Evolutionary conservation across 352 stramenopile species (phyloP).

Genomic region (Phytopythium boreale): DNA sequence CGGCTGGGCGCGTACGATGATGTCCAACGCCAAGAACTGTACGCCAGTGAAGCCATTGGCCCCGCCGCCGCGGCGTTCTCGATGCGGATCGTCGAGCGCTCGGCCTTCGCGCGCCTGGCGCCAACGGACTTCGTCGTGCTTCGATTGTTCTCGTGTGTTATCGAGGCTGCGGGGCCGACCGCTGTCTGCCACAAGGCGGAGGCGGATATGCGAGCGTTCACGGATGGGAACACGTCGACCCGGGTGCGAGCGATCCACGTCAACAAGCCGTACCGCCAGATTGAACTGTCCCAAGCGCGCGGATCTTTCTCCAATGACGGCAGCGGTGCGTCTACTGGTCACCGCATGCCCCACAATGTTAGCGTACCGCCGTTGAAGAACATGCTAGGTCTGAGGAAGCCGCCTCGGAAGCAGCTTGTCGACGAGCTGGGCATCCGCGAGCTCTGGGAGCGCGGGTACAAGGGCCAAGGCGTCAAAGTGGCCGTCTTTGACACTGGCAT

Average conservation of each 20-base stretch:
- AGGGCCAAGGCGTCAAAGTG: conserved; percentile 74
- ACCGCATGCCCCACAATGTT: not conserved
- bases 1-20: conserved; percentile 29
- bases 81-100: conserved; percentile 24
- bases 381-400: conserved; percentile 7
- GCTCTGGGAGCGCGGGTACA: conserved; percentile 58
- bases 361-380: conserved; percentile 7
- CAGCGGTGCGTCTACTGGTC: not conserved
- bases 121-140: conserved; percentile 70
- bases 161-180: not conserved
- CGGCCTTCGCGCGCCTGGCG: conserved; percentile 20
- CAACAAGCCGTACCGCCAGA: conserved; percentile 45
- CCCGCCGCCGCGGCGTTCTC: conserved; percentile 12
- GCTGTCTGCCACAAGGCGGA: conserved; percentile 25
- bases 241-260: conserved; percentile 36
- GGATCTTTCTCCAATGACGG: not conserved
- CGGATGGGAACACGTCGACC: conserved; percentile 4
- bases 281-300: conserved; percentile 24
- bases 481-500: conserved; percentile 87
- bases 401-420: conserved; percentile 35
- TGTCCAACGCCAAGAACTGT: conserved; percentile 27
- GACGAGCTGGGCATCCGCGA: conserved; percentile 50
- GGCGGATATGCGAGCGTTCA: conserved; percentile 13
- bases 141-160: conserved; percentile 38
- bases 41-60: conserved; percentile 24